Evolutionary conservation across 495 filamentous ascomycete genomes (phyloP).

Genomic region (Penicillium tannophilum): DNA sequence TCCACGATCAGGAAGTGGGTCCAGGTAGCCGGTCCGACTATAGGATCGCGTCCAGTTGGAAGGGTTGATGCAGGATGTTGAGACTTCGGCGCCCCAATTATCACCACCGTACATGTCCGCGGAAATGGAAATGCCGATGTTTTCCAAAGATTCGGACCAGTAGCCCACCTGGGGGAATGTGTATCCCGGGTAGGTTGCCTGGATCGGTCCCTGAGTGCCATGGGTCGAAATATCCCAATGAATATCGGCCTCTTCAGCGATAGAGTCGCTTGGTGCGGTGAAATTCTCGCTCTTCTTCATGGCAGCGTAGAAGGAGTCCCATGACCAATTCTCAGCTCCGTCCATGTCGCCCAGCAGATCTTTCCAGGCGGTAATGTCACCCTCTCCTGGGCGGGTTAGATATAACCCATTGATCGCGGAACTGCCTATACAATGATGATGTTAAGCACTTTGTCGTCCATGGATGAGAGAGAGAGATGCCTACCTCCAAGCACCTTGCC

Average conservation of each 20-base stretch:
- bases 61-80: conserved; percentile 37
- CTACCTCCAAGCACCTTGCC: conserved; percentile 45
- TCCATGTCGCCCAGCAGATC: conserved; percentile 37
- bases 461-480: neutral
- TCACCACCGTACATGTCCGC: conserved; percentile 36
- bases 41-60: conserved; percentile 39
- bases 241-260: conserved; percentile 41
- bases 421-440: conserved; percentile 23
- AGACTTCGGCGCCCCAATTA: conserved; percentile 32
- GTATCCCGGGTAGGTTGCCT: conserved; percentile 53
- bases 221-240: conserved; percentile 37
- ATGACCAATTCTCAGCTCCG: conserved; percentile 36
- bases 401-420: conserved; percentile 42
- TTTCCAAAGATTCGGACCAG: conserved; percentile 27
- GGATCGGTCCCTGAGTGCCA: conserved; percentile 44
- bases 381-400: conserved; percentile 36
- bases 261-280: conserved; percentile 33
- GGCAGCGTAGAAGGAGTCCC: conserved; percentile 36
- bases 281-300: conserved; percentile 48
- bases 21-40: conserved; percentile 40
- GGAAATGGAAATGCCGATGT: conserved; percentile 29
- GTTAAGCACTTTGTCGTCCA: neutral
- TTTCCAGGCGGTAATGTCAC: conserved; percentile 38
- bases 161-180: conserved; percentile 36
- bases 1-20: conserved; percentile 36